Base-by-base conservation (phyloP, 148 eudicot genomes). In the Rhododendron molle region DNA sequence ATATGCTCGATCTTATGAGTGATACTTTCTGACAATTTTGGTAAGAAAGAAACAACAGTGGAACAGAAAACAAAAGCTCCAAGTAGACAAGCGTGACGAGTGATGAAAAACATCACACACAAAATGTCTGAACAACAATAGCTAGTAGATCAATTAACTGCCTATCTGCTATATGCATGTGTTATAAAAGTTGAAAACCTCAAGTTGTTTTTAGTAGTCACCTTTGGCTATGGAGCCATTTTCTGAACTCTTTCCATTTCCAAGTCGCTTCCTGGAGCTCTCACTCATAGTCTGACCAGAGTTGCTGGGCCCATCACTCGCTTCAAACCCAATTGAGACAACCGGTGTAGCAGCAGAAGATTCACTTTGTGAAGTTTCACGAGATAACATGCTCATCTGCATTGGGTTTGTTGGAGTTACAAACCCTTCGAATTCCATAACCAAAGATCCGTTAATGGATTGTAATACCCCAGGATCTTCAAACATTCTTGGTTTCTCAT, bases 291-390 rank as follows among this genome's bases (percentile, higher is more conserved):
- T 86, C 86, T 90, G 92, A 56, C 86, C 85, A 3, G 92, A 87
- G 76, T 85, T 80, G 54, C 87, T 86, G 58, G 89, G 90, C 10
- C 88, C 90, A 62, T 91, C 92, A 82, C 82, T 90, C 18, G 76
- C 81, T 26, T 91, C 93, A 80, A 89, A 85, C 74, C 89, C 89
- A 36, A 44, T 85, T 82, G 90, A 88, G 77, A 83, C 76, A 60
- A 85, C 84, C 5, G 88, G 86, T 58, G 92, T 85, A 81, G 89
- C 92, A 87, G 89, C 90, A n/a, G 93, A 92, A 36, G 91, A 90
- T 88, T 88, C 92, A 86, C 93, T 88, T 54, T 86, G 90, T 26
- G 93, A 90, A 80, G 91, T 89, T 73, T 92, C 93, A 79, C 65
- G 86, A 78, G 93, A 92, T 34, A 81, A 32, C 4, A 72, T 85